Evolutionary conservation across 108 stramenopile genomes (phyloP).

Genomic region (Fistulifera solaris): DNA sequence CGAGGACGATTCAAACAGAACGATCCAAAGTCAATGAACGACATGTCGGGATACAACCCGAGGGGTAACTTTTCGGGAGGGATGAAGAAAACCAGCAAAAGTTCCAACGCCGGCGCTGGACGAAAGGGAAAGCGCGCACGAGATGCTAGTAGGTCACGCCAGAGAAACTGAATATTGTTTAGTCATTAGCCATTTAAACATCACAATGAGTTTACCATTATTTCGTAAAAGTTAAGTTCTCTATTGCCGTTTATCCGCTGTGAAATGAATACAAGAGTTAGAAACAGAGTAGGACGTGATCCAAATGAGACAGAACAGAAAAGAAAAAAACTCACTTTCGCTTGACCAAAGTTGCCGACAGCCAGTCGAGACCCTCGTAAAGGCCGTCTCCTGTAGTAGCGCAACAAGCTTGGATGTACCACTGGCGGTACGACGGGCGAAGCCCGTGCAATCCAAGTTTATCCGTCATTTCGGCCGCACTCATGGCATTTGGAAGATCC

Average conservation of each 20-base stretch:
- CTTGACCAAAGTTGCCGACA: slow-evolving; percentile 87
- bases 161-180: neutral
- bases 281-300: no score
- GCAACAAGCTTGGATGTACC: slow-evolving; percentile 98
- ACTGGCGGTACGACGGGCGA: slow-evolving; percentile 83
- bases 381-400: slow-evolving; percentile 91
- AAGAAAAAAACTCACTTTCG: slow-evolving; percentile 14
- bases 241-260: no score
- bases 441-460: slow-evolving; percentile 89
- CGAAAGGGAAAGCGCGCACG: slow-evolving; percentile 74
- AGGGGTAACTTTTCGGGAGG: slow-evolving; percentile 76
- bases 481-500: slow-evolving; percentile 95
- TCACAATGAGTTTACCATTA: no score
- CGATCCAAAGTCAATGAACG: slow-evolving; percentile 65
- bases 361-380: slow-evolving; percentile 87
- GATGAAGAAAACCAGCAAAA: slow-evolving; percentile 35
- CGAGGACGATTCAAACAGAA: slow-evolving; percentile 81
- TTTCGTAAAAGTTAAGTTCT: no score
- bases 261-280: no score
- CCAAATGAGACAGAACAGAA: no score
- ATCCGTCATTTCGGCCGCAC: slow-evolving; percentile 90
- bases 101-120: slow-evolving; percentile 12
- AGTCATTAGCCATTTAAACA: no score
- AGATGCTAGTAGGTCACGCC: slow-evolving; percentile 39
- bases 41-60: slow-evolving; percentile 72